Evolutionary conservation across 805 yeast genomes (phyloP).

Genomic region (Candida arabinofermentans): DNA sequence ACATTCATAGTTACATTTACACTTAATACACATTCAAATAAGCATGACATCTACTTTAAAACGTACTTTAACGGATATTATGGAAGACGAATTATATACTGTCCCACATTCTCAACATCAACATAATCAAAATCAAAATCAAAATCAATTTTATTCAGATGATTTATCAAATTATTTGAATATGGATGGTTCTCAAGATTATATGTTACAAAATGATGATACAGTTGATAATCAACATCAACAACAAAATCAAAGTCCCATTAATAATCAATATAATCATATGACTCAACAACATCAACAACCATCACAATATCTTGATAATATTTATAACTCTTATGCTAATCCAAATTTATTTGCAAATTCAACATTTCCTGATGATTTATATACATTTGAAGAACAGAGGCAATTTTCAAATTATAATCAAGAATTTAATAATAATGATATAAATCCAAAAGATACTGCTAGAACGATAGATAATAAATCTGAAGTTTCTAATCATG

Average conservation of each 20-base stretch:
- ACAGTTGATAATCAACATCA: slow-evolving; percentile 8
- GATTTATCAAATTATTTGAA: slow-evolving; percentile 23
- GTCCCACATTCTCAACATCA: slow-evolving; percentile 14
- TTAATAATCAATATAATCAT: not conserved
- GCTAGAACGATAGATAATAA: slow-evolving; percentile 3
- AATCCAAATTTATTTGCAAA: slow-evolving; percentile 26
- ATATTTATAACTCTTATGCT: slow-evolving; percentile 26
- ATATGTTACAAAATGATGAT: slow-evolving; percentile 12
- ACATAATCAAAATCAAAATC: slow-evolving; percentile 9
- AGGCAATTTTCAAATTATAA: not conserved
- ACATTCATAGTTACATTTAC: not conserved
- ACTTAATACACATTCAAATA: slow-evolving; percentile 2
- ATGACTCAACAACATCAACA: slow-evolving; percentile 7
- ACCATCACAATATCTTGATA: slow-evolving; percentile 10
- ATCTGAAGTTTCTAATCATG: slow-evolving; percentile 7
- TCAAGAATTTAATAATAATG: not conserved
- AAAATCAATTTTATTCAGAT: slow-evolving; percentile 6
- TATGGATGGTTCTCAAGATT: slow-evolving; percentile 27
- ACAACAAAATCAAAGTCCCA: slow-evolving; percentile 4
- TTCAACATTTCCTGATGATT: slow-evolving; percentile 24
- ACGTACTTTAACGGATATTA: slow-evolving; percentile 30
- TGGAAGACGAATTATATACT: slow-evolving; percentile 29
- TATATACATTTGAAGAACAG: slow-evolving; percentile 14
- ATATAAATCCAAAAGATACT: slow-evolving; percentile 15
- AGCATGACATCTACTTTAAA: slow-evolving; percentile 28